A percentile compares a stretch with the other conserved stretches of the same genome.
These are phyloP conservation scores for Chenopodium berlandieri DNA, from an alignment of 148 eudicot species.

Conservation along the genomic window DNA sequence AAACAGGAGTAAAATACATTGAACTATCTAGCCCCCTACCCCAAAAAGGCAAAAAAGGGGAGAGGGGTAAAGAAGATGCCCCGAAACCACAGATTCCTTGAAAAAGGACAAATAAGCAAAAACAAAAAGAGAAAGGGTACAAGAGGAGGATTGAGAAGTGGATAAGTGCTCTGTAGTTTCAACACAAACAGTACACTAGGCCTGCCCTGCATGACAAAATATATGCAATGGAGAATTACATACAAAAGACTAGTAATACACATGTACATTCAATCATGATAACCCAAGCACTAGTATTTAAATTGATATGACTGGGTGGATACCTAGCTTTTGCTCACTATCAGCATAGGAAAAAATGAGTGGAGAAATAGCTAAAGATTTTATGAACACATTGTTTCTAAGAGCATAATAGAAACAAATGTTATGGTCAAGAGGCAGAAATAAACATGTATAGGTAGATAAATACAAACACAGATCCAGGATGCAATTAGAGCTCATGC, in stretches of 20 bases:
- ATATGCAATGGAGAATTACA: not conserved
- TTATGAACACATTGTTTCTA: not conserved
- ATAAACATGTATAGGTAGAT: not conserved
- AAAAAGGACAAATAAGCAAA: too few relatives aligned
- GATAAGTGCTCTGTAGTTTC: too few relatives aligned
- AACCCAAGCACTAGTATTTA: not conserved
- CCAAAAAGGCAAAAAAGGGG: too few relatives aligned
- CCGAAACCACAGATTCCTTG: too few relatives aligned
- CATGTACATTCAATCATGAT: not conserved
- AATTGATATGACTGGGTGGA: not conserved
- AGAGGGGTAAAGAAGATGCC: too few relatives aligned
- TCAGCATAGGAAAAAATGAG: not conserved
- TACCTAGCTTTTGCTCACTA: not conserved
- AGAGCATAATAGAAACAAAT: not conserved
- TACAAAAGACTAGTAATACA: not conserved
- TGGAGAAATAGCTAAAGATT: not conserved
- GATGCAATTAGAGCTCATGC: not conserved
- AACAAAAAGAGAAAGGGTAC: too few relatives aligned
- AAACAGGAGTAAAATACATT: not conserved
- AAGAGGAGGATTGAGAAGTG: too few relatives aligned
- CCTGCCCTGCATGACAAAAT: too few relatives aligned
- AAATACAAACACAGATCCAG: not conserved
- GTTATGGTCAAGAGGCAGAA: not conserved
- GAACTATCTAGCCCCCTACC: too few relatives aligned
- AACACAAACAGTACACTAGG: too few relatives aligned